Evolutionary conservation across 352 stramenopile genomes (phyloP), one percentile per base, ranked within the genome.

Genomic region (Globisporangium paroecandrum): DNA sequence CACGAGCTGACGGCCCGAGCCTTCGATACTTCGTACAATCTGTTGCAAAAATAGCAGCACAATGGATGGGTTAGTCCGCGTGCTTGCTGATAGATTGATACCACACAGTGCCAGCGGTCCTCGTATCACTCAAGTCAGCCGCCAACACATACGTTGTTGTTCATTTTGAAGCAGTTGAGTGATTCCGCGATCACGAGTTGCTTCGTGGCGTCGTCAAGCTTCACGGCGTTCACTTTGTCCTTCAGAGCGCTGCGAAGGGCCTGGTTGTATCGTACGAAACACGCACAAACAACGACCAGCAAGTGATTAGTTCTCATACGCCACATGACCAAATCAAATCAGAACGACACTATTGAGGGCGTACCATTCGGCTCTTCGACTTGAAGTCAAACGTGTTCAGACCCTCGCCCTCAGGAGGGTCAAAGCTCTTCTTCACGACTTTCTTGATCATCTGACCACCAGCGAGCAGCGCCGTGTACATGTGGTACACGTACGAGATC

Each of bases 401-500:
- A 15, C 82, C 82, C 25, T 79, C 72, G 9, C 77, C 77, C 38
- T 76, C 71, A 1, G 76, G 69, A 12, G 75, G 70, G 3, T 65
- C 64, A 58, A 92, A 89, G 66, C 77, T 87, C 58, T 70, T 77
- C 64, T 83, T 83, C 62, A 90, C 84, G 64, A 90, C 64, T 64
- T 90, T 89, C 46, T 81, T 76, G 59, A 90, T 88, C 62, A 87
- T 83, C 65, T 79, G 75, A 0, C 84, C 84, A 5, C 82, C 82
- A 4, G 82, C 80, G 4, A 92, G 76, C 65, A 90, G 77, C 55
- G 82, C 80, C 69, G 80, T 84, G 70, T 89, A 92, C 84, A 90
- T 87, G 74, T 92, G 84, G 62, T 89, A 92, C 59, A 73, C 78
- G 67, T 92, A 89, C 47, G 82, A 69, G 36, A 89, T 60, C 29